phyloP scores from a whole-genome alignment of 768 basidiomycete genomes.

The Rhodosporidiobolus odoratus region DNA sequence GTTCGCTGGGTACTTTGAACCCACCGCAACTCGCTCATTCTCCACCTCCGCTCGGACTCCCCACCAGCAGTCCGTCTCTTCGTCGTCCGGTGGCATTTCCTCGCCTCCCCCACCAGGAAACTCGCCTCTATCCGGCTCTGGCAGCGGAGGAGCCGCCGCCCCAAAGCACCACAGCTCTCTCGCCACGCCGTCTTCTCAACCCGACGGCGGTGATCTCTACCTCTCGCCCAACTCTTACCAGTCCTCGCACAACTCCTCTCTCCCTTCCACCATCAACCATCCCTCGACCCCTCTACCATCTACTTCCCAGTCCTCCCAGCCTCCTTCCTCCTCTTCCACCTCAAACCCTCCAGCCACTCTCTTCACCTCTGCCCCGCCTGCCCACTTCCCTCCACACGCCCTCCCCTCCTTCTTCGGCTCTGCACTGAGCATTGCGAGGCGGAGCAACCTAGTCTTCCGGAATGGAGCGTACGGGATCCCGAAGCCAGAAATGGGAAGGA shows the following conservation, averaged over 20 bases:
- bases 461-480: conserved; percentile 82
- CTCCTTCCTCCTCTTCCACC: conserved; percentile 31
- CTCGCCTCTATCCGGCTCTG: too few relatives aligned
- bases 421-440: conserved; percentile 40
- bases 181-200: not conserved
- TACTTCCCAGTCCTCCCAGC: not conserved
- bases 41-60: not conserved
- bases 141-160: too few relatives aligned
- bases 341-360: conserved; percentile 49
- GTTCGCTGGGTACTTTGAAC: too few relatives aligned
- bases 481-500: conserved; percentile 51
- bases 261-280: not conserved
- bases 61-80: not conserved
- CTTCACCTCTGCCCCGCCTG: conserved; percentile 32
- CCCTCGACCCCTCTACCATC: not conserved
- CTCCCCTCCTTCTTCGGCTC: conserved; percentile 41
- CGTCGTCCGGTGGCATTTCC: not conserved
- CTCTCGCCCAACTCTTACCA: not conserved
- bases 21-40: too few relatives aligned
- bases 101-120: not conserved
- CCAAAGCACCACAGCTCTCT: conserved; percentile 5
- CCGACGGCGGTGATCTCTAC: conserved; percentile 4
- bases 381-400: conserved; percentile 7
- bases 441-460: conserved; percentile 57
- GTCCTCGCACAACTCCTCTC: not conserved